phyloP scores from a whole-genome alignment of 1,284 basidiomycete species.

The Ustilago xerochloae region DNA sequence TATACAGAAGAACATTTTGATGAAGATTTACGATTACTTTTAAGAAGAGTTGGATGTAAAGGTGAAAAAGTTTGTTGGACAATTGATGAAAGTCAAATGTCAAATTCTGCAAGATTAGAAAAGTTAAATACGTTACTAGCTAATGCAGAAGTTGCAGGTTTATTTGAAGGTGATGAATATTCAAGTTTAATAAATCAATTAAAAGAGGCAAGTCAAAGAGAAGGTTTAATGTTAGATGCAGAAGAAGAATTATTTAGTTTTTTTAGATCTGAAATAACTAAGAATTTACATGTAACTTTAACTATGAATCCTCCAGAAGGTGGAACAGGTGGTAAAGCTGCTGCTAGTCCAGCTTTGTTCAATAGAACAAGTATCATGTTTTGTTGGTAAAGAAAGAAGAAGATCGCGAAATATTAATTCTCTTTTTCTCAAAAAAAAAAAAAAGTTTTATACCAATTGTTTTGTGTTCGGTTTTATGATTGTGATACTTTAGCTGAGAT shows the following conservation, averaged over 20 bases:
- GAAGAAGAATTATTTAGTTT: constrained; percentile 75
- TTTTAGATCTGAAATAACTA: constrained; percentile 58
- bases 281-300: constrained; percentile 74
- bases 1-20: constrained; percentile 99
- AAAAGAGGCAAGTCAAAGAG: constrained; percentile 96
- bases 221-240: constrained; percentile 97
- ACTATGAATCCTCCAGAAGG: constrained; percentile 99
- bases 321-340: constrained; percentile 91
- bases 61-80: constrained; percentile 99
- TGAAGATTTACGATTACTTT: constrained; percentile 91
- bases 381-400: constrained; percentile 44
- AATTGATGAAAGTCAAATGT: constrained; percentile 98
- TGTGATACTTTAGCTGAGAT: too few relatives aligned
- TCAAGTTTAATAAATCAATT: constrained; percentile 96
- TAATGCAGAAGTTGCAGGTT: constrained; percentile 98
- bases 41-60: constrained; percentile 94
- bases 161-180: constrained; percentile 88
- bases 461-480: too few relatives aligned
- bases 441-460: too few relatives aligned
- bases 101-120: constrained; percentile 97
- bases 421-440: too few relatives aligned
- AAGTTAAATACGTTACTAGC: constrained; percentile 99
- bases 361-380: constrained; percentile 61
- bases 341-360: constrained; percentile 80
- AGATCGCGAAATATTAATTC: not conserved